Base-by-base conservation (phyloP, 208 protist species). In the Acanthamoeba culbertsoni region DNA sequence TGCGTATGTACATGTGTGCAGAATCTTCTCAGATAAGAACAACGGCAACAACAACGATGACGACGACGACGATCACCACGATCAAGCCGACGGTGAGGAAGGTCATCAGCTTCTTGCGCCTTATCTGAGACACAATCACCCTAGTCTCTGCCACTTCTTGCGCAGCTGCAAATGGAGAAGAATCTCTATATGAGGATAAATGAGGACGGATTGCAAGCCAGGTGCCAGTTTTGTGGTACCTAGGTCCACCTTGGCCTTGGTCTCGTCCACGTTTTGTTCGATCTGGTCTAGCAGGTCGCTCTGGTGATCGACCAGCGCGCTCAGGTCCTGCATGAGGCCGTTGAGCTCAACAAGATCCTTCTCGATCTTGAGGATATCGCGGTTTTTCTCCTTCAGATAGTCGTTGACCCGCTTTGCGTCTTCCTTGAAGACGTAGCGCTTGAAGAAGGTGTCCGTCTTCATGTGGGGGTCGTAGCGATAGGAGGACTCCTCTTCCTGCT, bases 381-480 rank as follows among this genome's bases (percentile, higher is more conserved):
- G 31, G 48, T 86, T 82, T 71, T 88, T 59, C 35, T 93, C 65
- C 31, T 79, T 93, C 31, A 79, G 59, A 71, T 88, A n/a, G 23
- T 63, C 65, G 7, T 37, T 14, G 26, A 10, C 65, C 26, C 65
- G 48, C 43, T 86, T 16, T 28, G 53, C 65, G 53, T 93, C 88
- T 45, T 93, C 65, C 65, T 93, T 86, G 53, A 59, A 79, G 40
- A 79, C 65, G 26, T 93, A 79, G 37, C 65, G 53, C 43, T 93
- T 93, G 46, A 93, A 79, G 35, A 79, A 93, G 42, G 59, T 86
- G 55, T 84, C 45, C 28, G 59, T 37, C 43, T 59, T 79, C 71
- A 79, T 79, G 42, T 79, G 23, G 35, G 71, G 40, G 42, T 79
- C 71, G 42, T 79, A 79, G 40, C 71, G 71, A 28, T 51, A 53